Base-by-base conservation (phyloP, 192 early-diverging fungal species). In the Funneliformis mosseae region DNA sequence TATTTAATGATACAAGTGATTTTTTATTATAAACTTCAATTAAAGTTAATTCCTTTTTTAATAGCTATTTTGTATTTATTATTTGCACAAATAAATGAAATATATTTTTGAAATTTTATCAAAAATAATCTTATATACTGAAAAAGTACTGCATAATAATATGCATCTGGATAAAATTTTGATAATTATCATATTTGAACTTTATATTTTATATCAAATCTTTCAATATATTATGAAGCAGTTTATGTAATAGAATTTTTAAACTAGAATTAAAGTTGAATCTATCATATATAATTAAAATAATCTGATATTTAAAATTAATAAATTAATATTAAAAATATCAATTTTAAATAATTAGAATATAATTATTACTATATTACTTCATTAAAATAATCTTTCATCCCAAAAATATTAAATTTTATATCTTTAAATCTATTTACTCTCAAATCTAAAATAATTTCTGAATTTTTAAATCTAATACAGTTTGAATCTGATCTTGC, bases 391-490 rank as follows among this genome's bases (percentile, higher is more conserved):
- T 69, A 69, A 39, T 69, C 4, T 28, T 41, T 69, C 67, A 18
- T 69, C 16, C 67, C 33, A 69, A 69, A 69, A 18, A 69, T 39
- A 69, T 69, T 7, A 43, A 69, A 69, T 33, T 69, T 69, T 16
- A 39, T 69, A 27, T 10, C n/a, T 64, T 64, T 64, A 33, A 64
- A 64, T 64, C 27, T 64, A 64, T 64, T 64, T 28, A 28, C 12
- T 9, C 63, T 28, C 4, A 64, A 25, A 64, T 64, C 23, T 64
- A 64, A 23, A 11, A 64, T 28, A 12, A 64, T 25, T 64, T 64
- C 28, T 33, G 63, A 25, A 25, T 64, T 25, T 28, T 25, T 28
- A 28, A 64, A 28, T 64, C 63, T 18, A 64, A 64, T 64, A 64
- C 12, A 28, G 28, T 23, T 28, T 64, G 8, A 7, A 64, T 23